Percentiles rank a stretch among this genome's conserved stretches.
Conservation (phyloP, 306 rosid species). For the Quercus parvula region DNA sequence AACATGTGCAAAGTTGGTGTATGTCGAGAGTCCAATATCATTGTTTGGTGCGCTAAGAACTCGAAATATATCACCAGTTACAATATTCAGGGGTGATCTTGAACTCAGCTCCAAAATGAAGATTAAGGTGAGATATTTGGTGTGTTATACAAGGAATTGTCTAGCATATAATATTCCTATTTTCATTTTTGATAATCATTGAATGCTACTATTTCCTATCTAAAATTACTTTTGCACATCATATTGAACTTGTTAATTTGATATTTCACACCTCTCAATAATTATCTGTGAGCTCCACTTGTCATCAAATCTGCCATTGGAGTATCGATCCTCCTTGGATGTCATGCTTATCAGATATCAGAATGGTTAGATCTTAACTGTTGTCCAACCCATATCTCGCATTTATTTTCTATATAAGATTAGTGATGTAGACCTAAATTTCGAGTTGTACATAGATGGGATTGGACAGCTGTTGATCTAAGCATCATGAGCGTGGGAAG, state of each 20-base stretch:
- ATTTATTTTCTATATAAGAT: too few relatives aligned
- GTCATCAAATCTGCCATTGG: neutral
- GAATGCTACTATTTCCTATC: neutral
- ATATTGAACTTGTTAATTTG: neutral
- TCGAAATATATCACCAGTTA: slow-evolving; percentile 62
- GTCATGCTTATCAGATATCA: neutral
- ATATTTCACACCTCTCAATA: neutral
- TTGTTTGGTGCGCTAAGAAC: slow-evolving; percentile 79
- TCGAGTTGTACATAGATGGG: too few relatives aligned
- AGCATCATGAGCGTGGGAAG: too few relatives aligned
- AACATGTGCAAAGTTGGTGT: slow-evolving; percentile 61
- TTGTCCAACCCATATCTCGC: neutral
- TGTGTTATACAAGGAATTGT: slow-evolving; percentile 12
- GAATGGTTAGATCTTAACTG: neutral
- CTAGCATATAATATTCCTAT: slow-evolving; percentile 8
- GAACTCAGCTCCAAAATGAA: slow-evolving; percentile 63
- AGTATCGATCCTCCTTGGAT: neutral
- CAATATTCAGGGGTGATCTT: slow-evolving; percentile 80
- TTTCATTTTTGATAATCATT: neutral
- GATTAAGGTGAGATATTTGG: slow-evolving; percentile 65
- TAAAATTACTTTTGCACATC: neutral
- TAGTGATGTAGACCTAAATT: too few relatives aligned
- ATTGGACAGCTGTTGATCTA: too few relatives aligned
- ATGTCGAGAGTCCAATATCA: slow-evolving; percentile 64
- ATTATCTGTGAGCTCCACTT: neutral